A percentile compares a stretch with the other conserved stretches of the same genome.
Evolutionary conservation across 768 basidiomycete species (phyloP).

Genomic region (Hebeloma cylindrosporum): DNA sequence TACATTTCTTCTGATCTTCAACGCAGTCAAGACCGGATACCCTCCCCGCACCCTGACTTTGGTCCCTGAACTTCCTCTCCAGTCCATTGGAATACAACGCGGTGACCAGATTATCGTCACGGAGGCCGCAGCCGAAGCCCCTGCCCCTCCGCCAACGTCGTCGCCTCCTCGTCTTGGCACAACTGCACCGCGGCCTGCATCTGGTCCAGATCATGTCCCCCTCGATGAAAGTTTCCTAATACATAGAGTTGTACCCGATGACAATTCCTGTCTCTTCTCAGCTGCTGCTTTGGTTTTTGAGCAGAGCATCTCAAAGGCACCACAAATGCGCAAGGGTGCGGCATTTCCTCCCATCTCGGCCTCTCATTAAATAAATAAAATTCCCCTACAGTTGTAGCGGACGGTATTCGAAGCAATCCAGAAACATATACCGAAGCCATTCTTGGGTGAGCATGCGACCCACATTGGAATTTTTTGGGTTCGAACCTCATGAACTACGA

Average conservation of each 20-base stretch:
- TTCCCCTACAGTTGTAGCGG: slow-evolving; percentile 65
- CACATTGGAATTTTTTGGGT: neutral
- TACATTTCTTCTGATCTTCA: neutral
- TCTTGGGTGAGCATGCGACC: slow-evolving; percentile 62
- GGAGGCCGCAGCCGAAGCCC: slow-evolving; percentile 25
- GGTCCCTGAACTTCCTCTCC: slow-evolving; percentile 70
- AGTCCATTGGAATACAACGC: slow-evolving; percentile 69
- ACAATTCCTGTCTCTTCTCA: slow-evolving; percentile 94
- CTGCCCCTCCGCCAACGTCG: slow-evolving; percentile 14
- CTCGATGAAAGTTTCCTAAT: slow-evolving; percentile 66
- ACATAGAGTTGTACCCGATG: slow-evolving; percentile 94
- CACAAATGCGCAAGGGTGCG: slow-evolving; percentile 72
- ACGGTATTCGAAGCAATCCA: slow-evolving; percentile 71
- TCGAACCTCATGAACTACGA: neutral
- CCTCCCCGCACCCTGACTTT: slow-evolving; percentile 75
- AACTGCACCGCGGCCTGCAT: slow-evolving; percentile 11
- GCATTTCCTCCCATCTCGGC: slow-evolving; percentile 6
- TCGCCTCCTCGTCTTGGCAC: slow-evolving; percentile 7
- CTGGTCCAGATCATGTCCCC: slow-evolving; percentile 57
- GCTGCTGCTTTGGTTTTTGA: slow-evolving; percentile 84
- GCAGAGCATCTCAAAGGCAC: slow-evolving; percentile 73
- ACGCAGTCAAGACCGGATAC: slow-evolving; percentile 78
- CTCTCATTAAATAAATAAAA: neutral
- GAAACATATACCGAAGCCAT: slow-evolving; percentile 82
- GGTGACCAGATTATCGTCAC: slow-evolving; percentile 90